Evolutionary conservation across 1,139 yeast species (phyloP), one percentile per base, ranked within the genome.

Genomic region (Neolecta irregularis): DNA sequence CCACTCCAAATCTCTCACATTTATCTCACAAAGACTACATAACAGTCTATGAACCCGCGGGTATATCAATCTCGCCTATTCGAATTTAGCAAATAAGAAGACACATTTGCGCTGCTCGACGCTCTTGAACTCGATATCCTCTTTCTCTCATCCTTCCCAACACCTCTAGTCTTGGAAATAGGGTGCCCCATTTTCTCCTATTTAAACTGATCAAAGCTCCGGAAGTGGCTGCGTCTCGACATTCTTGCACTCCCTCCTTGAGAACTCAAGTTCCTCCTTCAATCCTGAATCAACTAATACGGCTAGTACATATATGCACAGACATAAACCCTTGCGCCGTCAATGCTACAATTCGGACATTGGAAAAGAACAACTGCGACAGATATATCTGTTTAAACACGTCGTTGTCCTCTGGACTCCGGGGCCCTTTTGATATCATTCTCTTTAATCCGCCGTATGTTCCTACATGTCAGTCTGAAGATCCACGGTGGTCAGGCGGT

Each of bases 401-500:
- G n/a, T n/a, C n/a, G n/a, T n/a, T n/a, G n/a, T n/a, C n/a, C n/a
- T n/a, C n/a, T n/a, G n/a, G 18, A n/a, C 25, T 9, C 23, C 33
- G 17, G 40, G 35, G 6, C 24, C 39, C 6, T 32, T 11, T 41
- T 28, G 43, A 41, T 30, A 17, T 41, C 13, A 30, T 41, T 6
- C 13, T 41, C 8, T 41, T 41, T 25, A 41, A 41, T 28, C 43
- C 43, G 13, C 43, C 43, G 3, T 41, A 41, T 31, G 43, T 40
- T 13, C 43, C 43, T 7, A 40, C 43, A 7, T 16, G 30, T 8
- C 16, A 15, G 5, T 16, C 37, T 7, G 38, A 41, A 23, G 31
- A 28, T 20, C 12, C 22, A 8, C 9, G 8, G n/a, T n/a, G n/a
- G n/a, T n/a, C n/a, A n/a, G n/a, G n/a, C n/a, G n/a, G n/a, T n/a